Base-by-base conservation (phyloP, 1,284 basidiomycete species). In the Moesziomyces aphidis region DNA sequence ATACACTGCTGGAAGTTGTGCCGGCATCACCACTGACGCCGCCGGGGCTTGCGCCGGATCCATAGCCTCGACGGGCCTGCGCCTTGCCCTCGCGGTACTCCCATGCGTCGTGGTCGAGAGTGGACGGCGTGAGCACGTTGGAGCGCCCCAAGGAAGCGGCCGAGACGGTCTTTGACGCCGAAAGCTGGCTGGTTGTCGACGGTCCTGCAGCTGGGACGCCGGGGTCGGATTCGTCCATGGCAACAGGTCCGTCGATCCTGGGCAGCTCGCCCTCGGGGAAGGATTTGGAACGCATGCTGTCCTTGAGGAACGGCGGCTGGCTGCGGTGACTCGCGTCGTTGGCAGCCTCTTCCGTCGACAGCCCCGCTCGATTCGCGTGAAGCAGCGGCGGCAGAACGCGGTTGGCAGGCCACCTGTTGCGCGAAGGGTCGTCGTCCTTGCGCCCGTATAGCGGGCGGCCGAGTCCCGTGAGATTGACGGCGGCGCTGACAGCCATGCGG, bases 1-100 rank as follows among this genome's bases (percentile, higher is more conserved):
- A 71, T 24, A 63, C 57, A 57, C 68, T 72, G 55, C 73, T 73
- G 34, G 66, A 62, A 4, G 70, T 71, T 4, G 61, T 70, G 11
- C 50, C 56, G 17, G 67, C 68, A 34, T 70, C 73, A n/a, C 22
- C 60, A 36, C 73, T 75, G 19, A 64, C 4, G 3, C 56, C 63
- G 34, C 73, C 73, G 4, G 73, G 73, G 21, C 73, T 75, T 19
- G 66, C 59, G 17, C 61, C 66, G 13, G 72, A 66, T 4, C 66
- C 72, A 15, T 67, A 75, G 17, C 68, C 73, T 21, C 68, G 63
- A 26, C 65, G 69, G 9, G 74, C 65, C 48, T 70, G 63, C 10
- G 68, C 76, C 26, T 77, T 75, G n/a, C 75, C 77, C 50, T 76
- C 72, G 26, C 77, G 75, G n/a, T 77, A 76, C 44, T 77, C 76